Conservation (phyloP, 2,329 filamentous ascomycete genomes). For the Lizonia empirigonia region DNA sequence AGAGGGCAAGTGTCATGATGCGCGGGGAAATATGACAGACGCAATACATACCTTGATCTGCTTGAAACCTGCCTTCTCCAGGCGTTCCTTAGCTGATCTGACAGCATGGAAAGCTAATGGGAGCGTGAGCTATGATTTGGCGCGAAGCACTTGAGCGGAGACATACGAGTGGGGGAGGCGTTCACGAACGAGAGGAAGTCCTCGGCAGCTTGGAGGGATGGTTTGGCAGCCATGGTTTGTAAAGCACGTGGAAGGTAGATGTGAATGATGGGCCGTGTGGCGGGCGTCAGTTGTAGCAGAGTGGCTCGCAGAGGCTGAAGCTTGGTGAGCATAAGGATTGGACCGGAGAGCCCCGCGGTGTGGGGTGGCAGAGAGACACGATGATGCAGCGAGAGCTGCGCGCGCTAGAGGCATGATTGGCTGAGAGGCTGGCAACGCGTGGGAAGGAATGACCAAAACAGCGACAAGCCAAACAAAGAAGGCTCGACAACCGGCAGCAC, state of each 20-base stretch:
- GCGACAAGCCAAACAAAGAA: conserved; percentile 34
- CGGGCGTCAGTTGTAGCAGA: conserved; percentile 23
- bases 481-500: conserved; percentile 9
- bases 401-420: conserved; percentile 27
- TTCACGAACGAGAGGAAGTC: conserved; percentile 95
- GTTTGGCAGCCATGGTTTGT: conserved; percentile 46
- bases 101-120: conserved; percentile 91
- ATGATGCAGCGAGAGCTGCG: conserved; percentile 18
- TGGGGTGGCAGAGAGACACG: conserved; percentile 16
- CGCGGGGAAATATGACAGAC: background rate
- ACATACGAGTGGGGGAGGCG: conserved; percentile 86
- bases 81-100: conserved; percentile 73
- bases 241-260: conserved; percentile 20
- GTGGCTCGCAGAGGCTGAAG: conserved; percentile 18
- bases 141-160: background rate
- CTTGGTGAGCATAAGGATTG: conserved; percentile 30
- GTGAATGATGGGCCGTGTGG: conserved; percentile 11
- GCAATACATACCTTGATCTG: conserved; percentile 68
- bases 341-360: conserved; percentile 23
- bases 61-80: conserved; percentile 83
- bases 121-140: conserved; percentile 11
- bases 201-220: conserved; percentile 61
- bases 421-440: conserved; percentile 21
- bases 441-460: conserved; percentile 33
- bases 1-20: background rate